A percentile compares a stretch with the other conserved stretches of the same genome.
phyloP scores from a whole-genome alignment of 2,329 filamentous ascomycete species.

The Pseudogymnoascus sp. region DNA sequence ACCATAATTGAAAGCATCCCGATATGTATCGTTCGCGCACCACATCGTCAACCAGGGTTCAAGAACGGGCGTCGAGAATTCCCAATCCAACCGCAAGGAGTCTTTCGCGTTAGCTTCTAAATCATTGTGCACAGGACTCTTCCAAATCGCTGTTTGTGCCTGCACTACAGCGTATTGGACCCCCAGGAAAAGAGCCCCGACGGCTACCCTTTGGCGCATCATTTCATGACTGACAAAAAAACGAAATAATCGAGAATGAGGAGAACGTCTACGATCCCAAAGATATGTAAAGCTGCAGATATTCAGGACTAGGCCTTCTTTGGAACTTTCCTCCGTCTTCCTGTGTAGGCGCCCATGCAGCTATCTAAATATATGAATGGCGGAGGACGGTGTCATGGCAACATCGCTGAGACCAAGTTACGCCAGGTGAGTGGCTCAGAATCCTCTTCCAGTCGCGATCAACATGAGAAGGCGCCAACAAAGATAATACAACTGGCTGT shows the following conservation, averaged over 20 bases:
- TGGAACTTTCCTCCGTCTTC: neutral
- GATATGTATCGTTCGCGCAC: too few relatives aligned
- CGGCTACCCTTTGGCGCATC: neutral
- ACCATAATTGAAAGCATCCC: too few relatives aligned
- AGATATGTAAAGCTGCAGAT: neutral
- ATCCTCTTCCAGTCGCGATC: neutral
- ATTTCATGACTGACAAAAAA: neutral
- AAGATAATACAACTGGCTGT: neutral
- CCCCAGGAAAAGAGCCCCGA: neutral
- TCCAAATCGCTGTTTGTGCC: constrained; percentile 12
- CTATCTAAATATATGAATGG: neutral
- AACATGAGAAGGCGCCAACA: neutral
- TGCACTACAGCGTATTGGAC: neutral
- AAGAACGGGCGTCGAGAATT: too few relatives aligned
- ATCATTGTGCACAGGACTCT: constrained; percentile 12
- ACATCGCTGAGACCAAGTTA: neutral
- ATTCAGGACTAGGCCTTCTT: neutral
- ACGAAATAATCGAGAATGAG: neutral
- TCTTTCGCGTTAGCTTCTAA: too few relatives aligned
- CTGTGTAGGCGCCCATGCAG: neutral
- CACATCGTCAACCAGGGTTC: too few relatives aligned
- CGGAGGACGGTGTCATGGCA: too few relatives aligned
- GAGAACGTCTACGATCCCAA: neutral
- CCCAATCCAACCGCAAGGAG: too few relatives aligned
- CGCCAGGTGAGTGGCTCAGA: neutral